Conservation (phyloP, 1,284 basidiomycete genomes). For the Melampsora larici-populina region DNA sequence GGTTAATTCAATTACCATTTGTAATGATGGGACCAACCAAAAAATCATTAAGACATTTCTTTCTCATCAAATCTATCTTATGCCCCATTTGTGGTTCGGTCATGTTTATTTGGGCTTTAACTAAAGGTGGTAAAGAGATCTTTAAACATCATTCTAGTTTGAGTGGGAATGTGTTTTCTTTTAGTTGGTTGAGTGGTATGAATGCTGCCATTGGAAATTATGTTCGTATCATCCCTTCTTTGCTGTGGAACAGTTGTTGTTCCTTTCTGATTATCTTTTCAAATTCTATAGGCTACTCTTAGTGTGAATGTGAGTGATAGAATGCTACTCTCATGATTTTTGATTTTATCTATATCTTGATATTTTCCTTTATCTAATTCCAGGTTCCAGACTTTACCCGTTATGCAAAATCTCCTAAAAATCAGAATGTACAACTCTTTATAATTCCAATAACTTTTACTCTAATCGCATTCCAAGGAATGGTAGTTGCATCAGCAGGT, state of each 20-base stretch:
- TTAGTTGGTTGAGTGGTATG: slow-evolving; percentile 70
- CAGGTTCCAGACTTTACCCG: slow-evolving; percentile 67
- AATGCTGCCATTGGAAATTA: slow-evolving; percentile 69
- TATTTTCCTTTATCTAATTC: slow-evolving; percentile 52
- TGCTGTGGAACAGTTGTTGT: slow-evolving; percentile 46
- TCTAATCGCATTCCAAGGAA: slow-evolving; percentile 60
- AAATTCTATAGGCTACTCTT: slow-evolving; percentile 50
- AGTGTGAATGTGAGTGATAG: slow-evolving; percentile 51
- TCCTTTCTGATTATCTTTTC: slow-evolving; percentile 53
- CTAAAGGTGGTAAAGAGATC: slow-evolving; percentile 37
- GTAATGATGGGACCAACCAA: slow-evolving; percentile 58
- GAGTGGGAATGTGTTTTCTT: slow-evolving; percentile 61
- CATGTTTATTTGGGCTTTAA: slow-evolving; percentile 30
- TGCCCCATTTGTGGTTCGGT: slow-evolving; percentile 40
- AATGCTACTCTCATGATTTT: slow-evolving; percentile 1
- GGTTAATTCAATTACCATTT: slow-evolving; percentile 63
- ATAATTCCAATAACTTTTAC: slow-evolving; percentile 71
- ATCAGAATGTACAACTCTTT: slow-evolving; percentile 63
- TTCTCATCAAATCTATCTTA: slow-evolving; percentile 63
- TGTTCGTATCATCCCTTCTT: slow-evolving; percentile 47
- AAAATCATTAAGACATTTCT: slow-evolving; percentile 58
- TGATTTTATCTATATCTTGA: slow-evolving; percentile 53
- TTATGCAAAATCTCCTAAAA: slow-evolving; percentile 53
- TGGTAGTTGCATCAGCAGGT: slow-evolving; percentile 64
- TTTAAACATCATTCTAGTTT: slow-evolving; percentile 49